Evolutionary conservation across 495 filamentous ascomycete species (phyloP).

Genomic region (Xylaria acuta): DNA sequence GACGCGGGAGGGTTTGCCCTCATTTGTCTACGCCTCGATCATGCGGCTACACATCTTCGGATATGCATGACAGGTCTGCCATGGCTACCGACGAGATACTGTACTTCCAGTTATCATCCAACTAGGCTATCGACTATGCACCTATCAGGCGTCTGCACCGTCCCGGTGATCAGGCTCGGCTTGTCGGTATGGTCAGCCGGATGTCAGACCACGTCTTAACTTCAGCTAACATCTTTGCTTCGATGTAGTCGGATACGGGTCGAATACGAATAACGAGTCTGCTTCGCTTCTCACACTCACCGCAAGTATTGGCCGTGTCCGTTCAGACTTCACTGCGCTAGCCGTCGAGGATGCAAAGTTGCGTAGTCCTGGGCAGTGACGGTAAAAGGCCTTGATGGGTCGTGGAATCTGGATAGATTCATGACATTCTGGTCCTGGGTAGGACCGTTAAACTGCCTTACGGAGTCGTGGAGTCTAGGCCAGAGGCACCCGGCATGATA

Average conservation of each 20-base stretch:
- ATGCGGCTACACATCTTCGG: background rate
- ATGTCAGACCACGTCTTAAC: too few relatives aligned
- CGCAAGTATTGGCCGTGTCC: background rate
- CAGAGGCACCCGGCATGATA: slow-evolving; percentile 13
- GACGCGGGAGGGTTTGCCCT: background rate
- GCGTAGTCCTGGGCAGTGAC: slow-evolving; percentile 24
- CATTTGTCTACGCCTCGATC: background rate
- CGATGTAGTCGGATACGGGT: background rate
- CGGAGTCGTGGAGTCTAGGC: slow-evolving; percentile 11
- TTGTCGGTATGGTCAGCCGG: background rate
- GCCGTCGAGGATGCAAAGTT: background rate
- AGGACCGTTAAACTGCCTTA: slow-evolving; percentile 25
- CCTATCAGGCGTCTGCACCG: background rate
- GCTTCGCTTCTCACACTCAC: background rate
- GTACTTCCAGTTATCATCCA: background rate
- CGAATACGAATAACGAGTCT: background rate
- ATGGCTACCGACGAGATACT: background rate
- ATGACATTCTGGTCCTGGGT: slow-evolving; percentile 24
- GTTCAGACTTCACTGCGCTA: background rate
- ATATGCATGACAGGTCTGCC: background rate
- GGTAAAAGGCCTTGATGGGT: slow-evolving; percentile 24
- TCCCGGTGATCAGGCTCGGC: background rate
- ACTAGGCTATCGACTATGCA: background rate
- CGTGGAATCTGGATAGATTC: slow-evolving; percentile 9
- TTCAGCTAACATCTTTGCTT: slow-evolving; percentile 1